phyloP scores from a whole-genome alignment of 768 basidiomycete species.

The Mycena latifolia region DNA sequence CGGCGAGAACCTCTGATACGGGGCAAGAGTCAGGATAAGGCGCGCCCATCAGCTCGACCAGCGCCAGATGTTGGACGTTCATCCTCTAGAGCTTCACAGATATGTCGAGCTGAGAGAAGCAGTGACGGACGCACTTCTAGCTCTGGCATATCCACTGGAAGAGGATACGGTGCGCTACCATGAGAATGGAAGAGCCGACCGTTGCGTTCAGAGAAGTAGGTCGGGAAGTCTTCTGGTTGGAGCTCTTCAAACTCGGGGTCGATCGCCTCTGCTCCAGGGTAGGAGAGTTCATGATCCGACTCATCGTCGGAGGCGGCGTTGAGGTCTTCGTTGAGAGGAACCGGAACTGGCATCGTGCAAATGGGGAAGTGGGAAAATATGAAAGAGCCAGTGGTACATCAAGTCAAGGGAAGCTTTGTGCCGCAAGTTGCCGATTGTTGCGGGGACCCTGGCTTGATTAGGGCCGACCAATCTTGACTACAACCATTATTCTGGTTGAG shows the following conservation, averaged over 20 bases:
- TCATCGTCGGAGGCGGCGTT: conserved; percentile 51
- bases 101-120: neutral
- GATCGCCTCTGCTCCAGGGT: no score
- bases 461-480: neutral
- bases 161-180: no score
- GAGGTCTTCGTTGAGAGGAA: conserved; percentile 45
- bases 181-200: no score
- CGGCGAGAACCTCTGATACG: no score
- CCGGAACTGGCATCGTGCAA: conserved; percentile 5
- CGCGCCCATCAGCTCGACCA: no score
- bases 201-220: no score
- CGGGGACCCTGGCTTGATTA: neutral
- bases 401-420: conserved; percentile 7
- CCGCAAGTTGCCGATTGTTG: conserved; percentile 6
- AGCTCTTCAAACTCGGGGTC: no score
- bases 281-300: conserved; percentile 42
- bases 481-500: neutral
- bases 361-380: neutral
- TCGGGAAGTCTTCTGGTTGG: no score
- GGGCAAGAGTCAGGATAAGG: no score
- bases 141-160: conserved; percentile 78
- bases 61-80: conserved; percentile 60
- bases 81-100: conserved; percentile 59
- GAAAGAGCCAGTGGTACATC: neutral
- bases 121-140: conserved; percentile 63